A percentile compares a stretch with the other conserved stretches of the same genome.
Conservation (phyloP, 805 yeast species). For the Cyberlindnera mrakii region DNA sequence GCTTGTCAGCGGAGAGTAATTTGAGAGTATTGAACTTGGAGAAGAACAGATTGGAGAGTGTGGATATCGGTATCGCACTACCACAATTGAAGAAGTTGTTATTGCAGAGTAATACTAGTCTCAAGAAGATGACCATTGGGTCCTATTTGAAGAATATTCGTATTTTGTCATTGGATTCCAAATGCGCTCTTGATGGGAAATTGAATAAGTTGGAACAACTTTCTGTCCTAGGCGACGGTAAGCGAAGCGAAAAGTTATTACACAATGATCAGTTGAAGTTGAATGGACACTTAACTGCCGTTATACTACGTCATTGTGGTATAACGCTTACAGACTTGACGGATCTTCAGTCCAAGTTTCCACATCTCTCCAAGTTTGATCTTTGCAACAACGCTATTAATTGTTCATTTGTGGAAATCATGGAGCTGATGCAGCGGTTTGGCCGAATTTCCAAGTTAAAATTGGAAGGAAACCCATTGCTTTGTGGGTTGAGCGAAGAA, state of each 20-base stretch:
- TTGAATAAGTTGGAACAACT: slow-evolving; percentile 5
- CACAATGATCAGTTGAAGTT: slow-evolving; percentile 3
- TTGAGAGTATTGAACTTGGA: slow-evolving; percentile 7
- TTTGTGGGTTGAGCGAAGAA: slow-evolving; percentile 1
- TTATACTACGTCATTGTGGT: neutral
- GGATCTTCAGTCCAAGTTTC: neutral
- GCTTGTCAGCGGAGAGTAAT: neutral
- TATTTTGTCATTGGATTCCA: slow-evolving; percentile 3
- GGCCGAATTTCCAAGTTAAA: slow-evolving; percentile 2
- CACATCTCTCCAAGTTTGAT: slow-evolving; percentile 6
- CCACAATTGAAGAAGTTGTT: slow-evolving; percentile 9
- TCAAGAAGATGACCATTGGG: neutral
- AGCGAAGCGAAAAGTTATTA: neutral
- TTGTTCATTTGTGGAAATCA: slow-evolving; percentile 6
- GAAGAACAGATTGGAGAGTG: slow-evolving; percentile 1
- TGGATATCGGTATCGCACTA: slow-evolving; percentile 1
- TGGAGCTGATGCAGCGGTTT: slow-evolving; percentile 4
- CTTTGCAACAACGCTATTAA: slow-evolving; percentile 6
- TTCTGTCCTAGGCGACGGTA: slow-evolving; percentile 3
- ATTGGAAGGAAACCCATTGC: slow-evolving; percentile 10
- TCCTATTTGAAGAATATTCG: slow-evolving; percentile 2
- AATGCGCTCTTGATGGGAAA: neutral
- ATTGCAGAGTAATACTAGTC: too few species aligned
- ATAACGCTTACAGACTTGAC: slow-evolving; percentile 1
- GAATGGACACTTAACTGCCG: neutral